These are phyloP conservation scores for Stylonectria norvegica DNA, from an alignment of 2,329 filamentous ascomycete species.

Conservation along the genomic window DNA sequence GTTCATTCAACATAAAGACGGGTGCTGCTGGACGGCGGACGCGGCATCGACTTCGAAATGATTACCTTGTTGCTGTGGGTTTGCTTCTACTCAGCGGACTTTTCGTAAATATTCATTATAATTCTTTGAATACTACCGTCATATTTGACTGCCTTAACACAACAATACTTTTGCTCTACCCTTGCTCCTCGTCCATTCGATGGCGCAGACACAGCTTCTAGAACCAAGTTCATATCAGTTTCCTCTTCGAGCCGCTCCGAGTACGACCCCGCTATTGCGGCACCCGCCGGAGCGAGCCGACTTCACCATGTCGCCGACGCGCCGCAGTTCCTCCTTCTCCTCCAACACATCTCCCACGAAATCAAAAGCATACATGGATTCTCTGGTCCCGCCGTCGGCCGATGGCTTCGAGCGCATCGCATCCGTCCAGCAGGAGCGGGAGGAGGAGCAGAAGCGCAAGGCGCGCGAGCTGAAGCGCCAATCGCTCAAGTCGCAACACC, in stretches of 20 bases:
- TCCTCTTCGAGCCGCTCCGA: constrained; percentile 12
- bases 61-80: too few species aligned
- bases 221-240: constrained; percentile 16
- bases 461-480: constrained; percentile 36
- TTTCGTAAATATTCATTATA: too few species aligned
- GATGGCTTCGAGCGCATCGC: constrained; percentile 48
- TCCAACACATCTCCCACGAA: constrained; percentile 17
- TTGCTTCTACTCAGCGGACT: too few species aligned
- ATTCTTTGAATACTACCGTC: too few species aligned
- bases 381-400: constrained; percentile 44
- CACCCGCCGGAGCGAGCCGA: constrained; percentile 8
- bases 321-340: constrained; percentile 17
- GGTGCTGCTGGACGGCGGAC: too few species aligned
- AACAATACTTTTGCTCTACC: too few species aligned
- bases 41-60: too few species aligned
- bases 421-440: constrained; percentile 45
- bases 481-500: constrained; percentile 31
- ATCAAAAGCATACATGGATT: constrained; percentile 48
- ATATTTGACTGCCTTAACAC: too few species aligned
- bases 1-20: too few species aligned
- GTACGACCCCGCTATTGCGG: constrained; percentile 16
- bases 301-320: constrained; percentile 16
- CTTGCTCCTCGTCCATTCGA: constrained; percentile 2
- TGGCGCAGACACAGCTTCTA: constrained; percentile 26
- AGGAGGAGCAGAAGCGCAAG: constrained; percentile 42